These are phyloP conservation scores for Huntiella savannae DNA, from an alignment of 2,329 filamentous ascomycete genomes.

Conservation along the genomic window DNA sequence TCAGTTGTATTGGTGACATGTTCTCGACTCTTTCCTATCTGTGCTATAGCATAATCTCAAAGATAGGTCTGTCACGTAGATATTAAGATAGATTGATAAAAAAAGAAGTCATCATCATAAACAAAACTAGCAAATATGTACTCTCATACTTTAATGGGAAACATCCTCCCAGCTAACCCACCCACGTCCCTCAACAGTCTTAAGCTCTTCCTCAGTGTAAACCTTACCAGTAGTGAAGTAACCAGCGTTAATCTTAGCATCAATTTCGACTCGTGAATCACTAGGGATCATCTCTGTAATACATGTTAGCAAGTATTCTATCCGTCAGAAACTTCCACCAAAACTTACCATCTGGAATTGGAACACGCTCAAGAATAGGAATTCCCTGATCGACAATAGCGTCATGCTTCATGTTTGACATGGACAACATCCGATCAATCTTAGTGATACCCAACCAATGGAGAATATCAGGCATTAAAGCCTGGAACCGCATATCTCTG, in stretches of 20 bases:
- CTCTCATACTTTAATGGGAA: slow-evolving; percentile 4
- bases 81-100: too few relatives aligned
- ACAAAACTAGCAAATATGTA: slow-evolving; percentile 1
- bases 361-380: slow-evolving; percentile 10
- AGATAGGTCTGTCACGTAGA: too few relatives aligned
- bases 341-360: slow-evolving; percentile 11
- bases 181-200: slow-evolving; percentile 69
- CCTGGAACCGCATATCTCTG: slow-evolving; percentile 94
- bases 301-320: not conserved
- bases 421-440: slow-evolving; percentile 95
- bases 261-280: slow-evolving; percentile 94
- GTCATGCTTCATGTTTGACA: slow-evolving; percentile 80
- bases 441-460: slow-evolving; percentile 98
- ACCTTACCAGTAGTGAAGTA: slow-evolving; percentile 77
- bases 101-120: not conserved
- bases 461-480: slow-evolving; percentile 90
- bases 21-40: too few relatives aligned
- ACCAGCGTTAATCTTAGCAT: slow-evolving; percentile 87
- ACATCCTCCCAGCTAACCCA: slow-evolving; percentile 45
- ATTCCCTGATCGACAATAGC: slow-evolving; percentile 62
- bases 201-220: slow-evolving; percentile 71
- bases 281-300: slow-evolving; percentile 73
- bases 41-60: too few relatives aligned
- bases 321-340: not conserved
- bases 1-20: too few relatives aligned